phyloP scores from a whole-genome alignment of 1,139 yeast species.

The Yamadazyma jaroonii region DNA sequence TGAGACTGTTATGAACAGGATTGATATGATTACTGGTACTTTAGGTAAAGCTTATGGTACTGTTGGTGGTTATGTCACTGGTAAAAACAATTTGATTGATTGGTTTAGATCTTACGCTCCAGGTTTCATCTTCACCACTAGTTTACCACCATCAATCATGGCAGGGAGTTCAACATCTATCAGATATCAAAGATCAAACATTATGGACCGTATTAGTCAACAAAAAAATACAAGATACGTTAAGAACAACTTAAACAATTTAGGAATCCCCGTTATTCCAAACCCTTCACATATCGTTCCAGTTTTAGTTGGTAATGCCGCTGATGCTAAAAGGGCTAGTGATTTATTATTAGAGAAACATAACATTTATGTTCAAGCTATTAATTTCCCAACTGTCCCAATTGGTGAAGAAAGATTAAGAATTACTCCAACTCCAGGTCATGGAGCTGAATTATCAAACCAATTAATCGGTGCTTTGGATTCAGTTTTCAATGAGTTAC shows the following conservation, averaged over 20 bases:
- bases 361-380: slow-evolving; percentile 93
- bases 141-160: slow-evolving; percentile 97
- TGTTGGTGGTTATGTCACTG: slow-evolving; percentile 98
- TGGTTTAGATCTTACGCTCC: slow-evolving; percentile 97
- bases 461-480: slow-evolving; percentile 76
- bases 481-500: slow-evolving; percentile 71
- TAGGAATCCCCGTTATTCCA: slow-evolving; percentile 94
- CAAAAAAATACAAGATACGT: slow-evolving; percentile 85
- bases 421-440: slow-evolving; percentile 98
- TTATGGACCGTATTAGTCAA: slow-evolving; percentile 77
- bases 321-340: slow-evolving; percentile 85
- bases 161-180: slow-evolving; percentile 91
- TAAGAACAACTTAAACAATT: slow-evolving; percentile 60
- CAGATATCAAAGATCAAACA: slow-evolving; percentile 76
- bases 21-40: slow-evolving; percentile 96
- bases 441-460: slow-evolving; percentile 71
- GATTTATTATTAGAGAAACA: slow-evolving; percentile 83
- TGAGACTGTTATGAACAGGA: slow-evolving; percentile 73
- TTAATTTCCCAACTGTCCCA: slow-evolving; percentile 96
- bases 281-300: slow-evolving; percentile 98
- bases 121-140: slow-evolving; percentile 94
- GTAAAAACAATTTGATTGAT: slow-evolving; percentile 77
- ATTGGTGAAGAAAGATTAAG: slow-evolving; percentile 94
- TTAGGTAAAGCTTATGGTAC: slow-evolving; percentile 96
- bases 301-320: slow-evolving; percentile 90